Conservation (phyloP, 2,329 filamentous ascomycete species). For the Aureobasidium melanogenum region DNA sequence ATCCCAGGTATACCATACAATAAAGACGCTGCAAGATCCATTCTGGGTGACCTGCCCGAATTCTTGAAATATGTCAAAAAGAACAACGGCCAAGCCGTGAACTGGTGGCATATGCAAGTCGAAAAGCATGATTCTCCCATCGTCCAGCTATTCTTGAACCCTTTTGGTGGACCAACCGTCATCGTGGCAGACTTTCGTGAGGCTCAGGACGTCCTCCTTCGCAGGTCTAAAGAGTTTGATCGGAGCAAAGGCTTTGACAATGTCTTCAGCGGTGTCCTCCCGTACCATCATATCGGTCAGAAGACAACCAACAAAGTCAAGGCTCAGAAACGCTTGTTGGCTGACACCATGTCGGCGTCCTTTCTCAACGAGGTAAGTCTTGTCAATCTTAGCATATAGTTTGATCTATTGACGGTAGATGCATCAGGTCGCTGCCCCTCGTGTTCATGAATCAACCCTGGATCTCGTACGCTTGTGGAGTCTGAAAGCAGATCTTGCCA, state of each 20-base stretch:
- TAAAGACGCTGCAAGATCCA: slow-evolving; percentile 22
- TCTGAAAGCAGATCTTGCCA: slow-evolving; percentile 22
- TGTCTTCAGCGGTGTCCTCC: slow-evolving; percentile 19
- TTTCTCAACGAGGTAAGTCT: slow-evolving; percentile 20
- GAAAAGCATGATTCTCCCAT: slow-evolving; percentile 31
- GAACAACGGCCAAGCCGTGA: slow-evolving; percentile 19
- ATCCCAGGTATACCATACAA: slow-evolving; percentile 41
- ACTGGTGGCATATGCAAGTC: slow-evolving; percentile 14
- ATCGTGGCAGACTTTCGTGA: slow-evolving; percentile 37
- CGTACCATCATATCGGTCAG: slow-evolving; percentile 20
- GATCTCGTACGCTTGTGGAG: slow-evolving; percentile 26
- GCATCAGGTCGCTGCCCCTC: slow-evolving; percentile 19
- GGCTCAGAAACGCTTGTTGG: slow-evolving; percentile 21
- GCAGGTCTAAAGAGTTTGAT: slow-evolving; percentile 38
- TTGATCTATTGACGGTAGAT: not conserved
- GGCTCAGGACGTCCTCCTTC: slow-evolving; percentile 37
- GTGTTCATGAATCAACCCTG: slow-evolving; percentile 19
- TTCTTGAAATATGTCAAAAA: slow-evolving; percentile 29
- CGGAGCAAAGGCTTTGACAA: slow-evolving; percentile 28
- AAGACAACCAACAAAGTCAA: slow-evolving; percentile 17
- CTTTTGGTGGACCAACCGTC: slow-evolving; percentile 36
- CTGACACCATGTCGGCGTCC: slow-evolving; percentile 21
- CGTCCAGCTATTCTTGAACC: slow-evolving; percentile 40
- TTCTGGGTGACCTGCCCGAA: slow-evolving; percentile 38
- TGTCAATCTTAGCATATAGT: not conserved